Base-by-base conservation (phyloP, 164 flowering plant genomes). In the Saururus chinensis region DNA sequence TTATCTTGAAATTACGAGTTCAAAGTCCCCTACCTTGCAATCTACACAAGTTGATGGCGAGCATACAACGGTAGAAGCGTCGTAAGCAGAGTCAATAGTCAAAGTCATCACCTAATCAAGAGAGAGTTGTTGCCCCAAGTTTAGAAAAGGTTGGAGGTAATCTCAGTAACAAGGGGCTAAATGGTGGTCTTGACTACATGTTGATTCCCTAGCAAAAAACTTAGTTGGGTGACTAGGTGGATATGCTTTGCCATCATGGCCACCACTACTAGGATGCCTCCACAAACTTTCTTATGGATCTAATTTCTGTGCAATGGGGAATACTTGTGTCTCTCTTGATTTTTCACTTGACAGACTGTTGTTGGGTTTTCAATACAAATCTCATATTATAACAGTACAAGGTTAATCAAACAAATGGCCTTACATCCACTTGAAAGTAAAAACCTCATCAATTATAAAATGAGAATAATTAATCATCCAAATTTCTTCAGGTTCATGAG, bases 171-270 rank as follows among this genome's bases (percentile, higher is more conserved):
- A n/a, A n/a, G n/a, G n/a, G n/a, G n/a, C n/a, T n/a, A n/a, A n/a
- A 73, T 73, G 76, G 77, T 91, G 99, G 54, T 95, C 95, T 66
- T 76, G 86, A 73, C 86, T 95, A 95, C 97, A 95, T 23, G 83
- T 48, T 58, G 86, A 66, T 76, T 91, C 99, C 40, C 97, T 97
- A 61, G 80, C 66, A 63, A 95, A 88, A 76, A 83, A 89, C 66
- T 86, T 95, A 71, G 99, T 95, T 52, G 99, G 99, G 67, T 95
- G 97, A 76, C 91, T 95, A n/a, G 99, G 99, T 57, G 99, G 99
- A 70, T 95, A 97, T 40, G 97, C 97, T 70, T 95, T 95, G 80
- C 91, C 97, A 77, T 91, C 92, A 74, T 95, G 99, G 19, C 97
- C 97, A 64, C 99, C 99, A 77, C 58, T 74, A 48, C 87, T 58